Base-by-base conservation (phyloP, 2,329 filamentous ascomycete genomes). In the Onygenales sp. region DNA sequence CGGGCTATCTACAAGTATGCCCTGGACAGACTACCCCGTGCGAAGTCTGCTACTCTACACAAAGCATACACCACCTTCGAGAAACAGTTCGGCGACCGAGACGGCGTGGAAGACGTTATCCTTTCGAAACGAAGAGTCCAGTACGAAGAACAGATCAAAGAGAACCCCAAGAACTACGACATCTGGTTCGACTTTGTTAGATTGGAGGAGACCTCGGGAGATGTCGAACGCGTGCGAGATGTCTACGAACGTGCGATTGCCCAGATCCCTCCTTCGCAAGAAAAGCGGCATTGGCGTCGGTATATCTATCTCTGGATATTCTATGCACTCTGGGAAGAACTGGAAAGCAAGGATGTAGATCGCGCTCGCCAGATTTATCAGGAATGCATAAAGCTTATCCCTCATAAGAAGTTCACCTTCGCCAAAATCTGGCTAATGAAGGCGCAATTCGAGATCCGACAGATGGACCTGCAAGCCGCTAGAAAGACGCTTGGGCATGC, bases 271-370 rank as follows among this genome's bases (percentile, higher is more conserved):
- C 92, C 93, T 0, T 94, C 90, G 17, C 88, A 94, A 62, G 93
- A 97, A 69, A 98, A 98, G 76, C 83, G 93, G 46, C 91, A 97
- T 69, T 98, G 93, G 93, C 81, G 93, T 60, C 80, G 93, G 38
- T 98, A 98, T 70, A 94, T 98, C 56, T 98, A 97, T 66, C 80
- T 98, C 1, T 98, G 92, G 89, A 82, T 97, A 43, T 96, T 97
- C 72, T 98, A 97, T 70, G 93, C 93, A 8, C 75, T 96, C 14
- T 97, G 87, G 82, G 93, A 97, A 69, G 93, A 98, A 70, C 84
- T 88, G 69, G 86, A 92, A 58, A 86, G 85, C 38, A 85, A 86
- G 60, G 89, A 97, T 63, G 65, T 82, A 27, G 82, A 86, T 31
- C 82, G 93, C 44, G 88, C 92, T 17, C 81, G 87, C 14, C 89